Conservation (phyloP, 495 filamentous ascomycete species). For the Penicillium parvum region DNA sequence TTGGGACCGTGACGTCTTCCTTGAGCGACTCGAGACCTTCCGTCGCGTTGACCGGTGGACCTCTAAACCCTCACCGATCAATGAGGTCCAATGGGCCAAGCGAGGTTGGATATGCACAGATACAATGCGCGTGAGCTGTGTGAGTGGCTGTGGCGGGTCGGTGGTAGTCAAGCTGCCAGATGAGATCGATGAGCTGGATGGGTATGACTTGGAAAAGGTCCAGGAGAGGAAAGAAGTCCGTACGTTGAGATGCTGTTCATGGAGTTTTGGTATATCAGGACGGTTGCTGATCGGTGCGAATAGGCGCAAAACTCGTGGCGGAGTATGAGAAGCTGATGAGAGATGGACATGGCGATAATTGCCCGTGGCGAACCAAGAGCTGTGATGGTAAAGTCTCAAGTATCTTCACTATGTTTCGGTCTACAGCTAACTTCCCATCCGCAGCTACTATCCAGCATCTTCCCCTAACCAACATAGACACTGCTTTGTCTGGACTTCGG, state of each 20-base stretch:
- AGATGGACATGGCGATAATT: constrained; percentile 74
- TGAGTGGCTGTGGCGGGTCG: constrained; percentile 73
- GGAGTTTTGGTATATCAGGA: not conserved
- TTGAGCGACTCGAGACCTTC: constrained; percentile 79
- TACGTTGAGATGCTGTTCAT: constrained; percentile 22
- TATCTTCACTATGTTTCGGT: not conserved
- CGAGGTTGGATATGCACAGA: constrained; percentile 85
- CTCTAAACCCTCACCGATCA: constrained; percentile 68
- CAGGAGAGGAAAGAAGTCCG: constrained; percentile 60
- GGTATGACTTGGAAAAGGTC: constrained; percentile 50
- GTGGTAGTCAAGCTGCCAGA: constrained; percentile 75
- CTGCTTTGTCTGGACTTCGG: constrained; percentile 52
- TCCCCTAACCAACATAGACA: constrained; percentile 52
- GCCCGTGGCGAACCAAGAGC: constrained; percentile 78
- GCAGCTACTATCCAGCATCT: constrained; percentile 52
- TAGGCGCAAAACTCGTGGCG: constrained; percentile 61
- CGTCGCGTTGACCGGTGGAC: constrained; percentile 85
- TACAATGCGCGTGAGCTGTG: constrained; percentile 75
- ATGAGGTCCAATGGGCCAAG: constrained; percentile 94
- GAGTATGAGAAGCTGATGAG: constrained; percentile 68
- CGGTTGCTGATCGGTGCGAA: constrained; percentile 7
- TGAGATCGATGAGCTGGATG: constrained; percentile 48
- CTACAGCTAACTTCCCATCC: constrained; percentile 8
- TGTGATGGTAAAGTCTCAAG: constrained; percentile 63
- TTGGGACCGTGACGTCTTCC: constrained; percentile 76